Conservation (phyloP, 2,329 filamentous ascomycete genomes). For the Penicillium glabrum region DNA sequence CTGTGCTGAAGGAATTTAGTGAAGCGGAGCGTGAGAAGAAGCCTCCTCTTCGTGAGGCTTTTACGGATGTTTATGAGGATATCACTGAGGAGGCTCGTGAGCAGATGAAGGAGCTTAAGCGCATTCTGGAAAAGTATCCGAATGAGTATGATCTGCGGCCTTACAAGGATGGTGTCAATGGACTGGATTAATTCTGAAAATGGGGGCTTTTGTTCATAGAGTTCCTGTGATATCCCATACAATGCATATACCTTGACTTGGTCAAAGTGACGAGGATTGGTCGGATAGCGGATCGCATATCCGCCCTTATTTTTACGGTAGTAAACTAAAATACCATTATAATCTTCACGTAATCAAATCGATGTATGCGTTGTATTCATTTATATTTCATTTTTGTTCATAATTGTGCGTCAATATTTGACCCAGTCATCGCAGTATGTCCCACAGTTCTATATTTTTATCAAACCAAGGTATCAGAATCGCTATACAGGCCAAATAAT, state of each 20-base stretch:
- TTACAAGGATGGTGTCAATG: constrained; percentile 71
- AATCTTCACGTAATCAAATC: background rate
- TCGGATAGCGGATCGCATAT: background rate
- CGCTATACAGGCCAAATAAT: background rate
- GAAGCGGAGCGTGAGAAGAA: constrained; percentile 63
- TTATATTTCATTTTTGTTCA: background rate
- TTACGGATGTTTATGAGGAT: constrained; percentile 87
- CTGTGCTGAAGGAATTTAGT: constrained; percentile 79
- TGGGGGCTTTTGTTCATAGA: background rate
- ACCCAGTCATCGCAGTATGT: background rate
- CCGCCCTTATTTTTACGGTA: background rate
- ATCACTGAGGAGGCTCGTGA: constrained; percentile 73
- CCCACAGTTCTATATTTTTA: background rate
- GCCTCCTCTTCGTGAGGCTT: constrained; percentile 57
- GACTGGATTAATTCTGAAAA: constrained; percentile 46
- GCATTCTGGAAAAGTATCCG: constrained; percentile 81
- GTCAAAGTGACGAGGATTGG: background rate
- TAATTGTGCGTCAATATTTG: background rate
- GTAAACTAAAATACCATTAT: background rate
- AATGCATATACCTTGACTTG: background rate
- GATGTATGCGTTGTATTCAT: background rate
- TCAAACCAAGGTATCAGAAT: background rate
- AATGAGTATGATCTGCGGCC: constrained; percentile 83
- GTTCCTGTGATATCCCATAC: background rate
- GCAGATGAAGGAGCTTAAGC: constrained; percentile 75